Base-by-base conservation (phyloP, 2,329 filamentous ascomycete genomes). In the Diaporthe eres region DNA sequence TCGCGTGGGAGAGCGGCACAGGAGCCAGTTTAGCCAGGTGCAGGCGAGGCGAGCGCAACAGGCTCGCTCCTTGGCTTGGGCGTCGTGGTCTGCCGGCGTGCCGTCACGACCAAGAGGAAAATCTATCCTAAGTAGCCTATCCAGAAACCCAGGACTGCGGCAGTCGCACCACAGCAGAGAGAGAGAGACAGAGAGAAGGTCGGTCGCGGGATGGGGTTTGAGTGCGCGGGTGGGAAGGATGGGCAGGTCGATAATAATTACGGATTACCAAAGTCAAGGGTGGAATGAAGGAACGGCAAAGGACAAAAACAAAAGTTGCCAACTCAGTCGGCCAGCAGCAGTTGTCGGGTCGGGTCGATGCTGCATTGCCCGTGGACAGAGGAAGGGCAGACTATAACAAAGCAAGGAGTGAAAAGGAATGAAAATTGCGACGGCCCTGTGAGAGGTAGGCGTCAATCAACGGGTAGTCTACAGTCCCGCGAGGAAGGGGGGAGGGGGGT, bases 1-100 rank as follows among this genome's bases (percentile, higher is more conserved):
- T 53, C 57, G 71, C 71, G 58, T 72, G 57, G 47, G 39, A 34
- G 28, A 55, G 71, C 71, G 57, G 71, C 71, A 53, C 58, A 71
- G 63, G 42, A 57, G 44, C 63, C 44, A 70, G 55, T 12, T 25
- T 47, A 28, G 44, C 61, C 61, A 49, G 34, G 25, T 13, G 68
- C 63, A 67, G 34, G 57, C 37, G 39, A 72, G 68, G 68, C 53
- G 68, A 39, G 44, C 19, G 31, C 42, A 28, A 47, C 8, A 39
- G 17, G 37, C 28, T 44, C n/a, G 44, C 37, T 74, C n/a, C 44
- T 61, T 42, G 44, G 44, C 34, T 51, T 44, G 63, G 44, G 6
- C 44, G 47, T 44, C 17, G 44, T 15, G 57, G 51, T 53, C 22
- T 53, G 71, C 71, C 71, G 42, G 49, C 42, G 8, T 55, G 71